Evolutionary conservation across 345 rosid genomes (phyloP), one percentile per base, ranked within the genome.

Genomic region (Lumnitzera racemosa): DNA sequence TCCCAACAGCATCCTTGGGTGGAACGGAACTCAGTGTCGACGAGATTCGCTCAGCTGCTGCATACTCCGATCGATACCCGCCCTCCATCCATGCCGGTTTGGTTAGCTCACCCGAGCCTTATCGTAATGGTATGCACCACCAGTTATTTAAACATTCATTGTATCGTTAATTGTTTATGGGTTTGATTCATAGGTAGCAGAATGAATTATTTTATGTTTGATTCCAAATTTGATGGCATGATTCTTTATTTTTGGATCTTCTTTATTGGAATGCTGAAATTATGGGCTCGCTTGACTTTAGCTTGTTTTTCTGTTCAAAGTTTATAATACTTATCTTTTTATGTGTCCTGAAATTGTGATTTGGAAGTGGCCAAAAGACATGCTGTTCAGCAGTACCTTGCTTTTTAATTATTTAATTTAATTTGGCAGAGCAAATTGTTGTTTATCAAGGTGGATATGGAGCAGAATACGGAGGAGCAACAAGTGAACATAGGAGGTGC

Each of bases 1-100:
- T 88, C 64, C 90, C 86, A 13, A 78, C 87, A 25, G 72, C 89
- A 52, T 76, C 82, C 2, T 74, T 81, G 78, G 84, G 81, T 59
- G 95, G 86, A 66, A 75, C 83, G 29, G 90, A 85, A 52, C 88
- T 89, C 58, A 92, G 96, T 79, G 83, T 85, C 50, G 91, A 81
- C 2, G 98, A 92, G 74, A 78, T 92, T 61, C 96, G 98, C 31
- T 78, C 96, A 11, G 96, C 96, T 11, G 70, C 80, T 51, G 70
- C 84, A 13, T 69, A 58, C 47, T 76, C 94, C 27, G 79, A 73
- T 66, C 67, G 49, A 55, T 87, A 87, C 66, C 94, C 94, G 53
- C 86, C 96, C 0, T 69, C 90, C 27, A 72, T 87, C 54, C 90
- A 91, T 61, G 87, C 90, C 24, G 83, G 92, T 23, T 70, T 92